A percentile compares a stretch with the other conserved stretches of the same genome.
These are phyloP conservation scores for Platanthera zijinensis DNA, from an alignment of 106 monocot species.

Conservation along the genomic window DNA sequence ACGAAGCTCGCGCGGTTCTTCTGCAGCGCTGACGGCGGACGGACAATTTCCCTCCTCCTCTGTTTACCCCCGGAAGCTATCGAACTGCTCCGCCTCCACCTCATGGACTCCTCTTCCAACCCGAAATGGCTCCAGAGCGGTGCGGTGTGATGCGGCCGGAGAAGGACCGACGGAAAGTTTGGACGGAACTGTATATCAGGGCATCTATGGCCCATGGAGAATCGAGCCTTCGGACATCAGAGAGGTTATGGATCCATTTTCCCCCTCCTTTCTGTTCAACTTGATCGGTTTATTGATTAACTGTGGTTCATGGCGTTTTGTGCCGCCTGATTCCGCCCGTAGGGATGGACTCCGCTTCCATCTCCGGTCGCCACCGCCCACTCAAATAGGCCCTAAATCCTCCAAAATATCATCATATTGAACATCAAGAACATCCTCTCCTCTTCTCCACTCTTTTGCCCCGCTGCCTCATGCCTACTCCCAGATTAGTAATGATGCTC, in stretches of 20 bases:
- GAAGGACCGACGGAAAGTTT: constrained; percentile 14
- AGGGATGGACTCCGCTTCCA: no score
- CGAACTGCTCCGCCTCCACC: not conserved
- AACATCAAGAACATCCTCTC: no score
- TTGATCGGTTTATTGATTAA: not conserved
- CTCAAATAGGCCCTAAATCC: no score
- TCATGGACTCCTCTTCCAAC: not conserved
- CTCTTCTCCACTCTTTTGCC: no score
- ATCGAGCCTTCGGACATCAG: constrained; percentile 70
- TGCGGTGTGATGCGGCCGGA: constrained; percentile 30
- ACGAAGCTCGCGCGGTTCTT: not conserved
- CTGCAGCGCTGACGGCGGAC: not conserved
- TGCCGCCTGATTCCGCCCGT: no score
- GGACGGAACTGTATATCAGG: constrained; percentile 44
- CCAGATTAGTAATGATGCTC: no score
- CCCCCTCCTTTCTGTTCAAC: not conserved
- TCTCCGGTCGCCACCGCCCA: no score
- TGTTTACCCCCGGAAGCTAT: not conserved
- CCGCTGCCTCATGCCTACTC: no score
- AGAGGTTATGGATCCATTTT: constrained; percentile 33
- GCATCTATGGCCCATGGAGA: constrained; percentile 82
- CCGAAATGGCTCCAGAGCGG: constrained; percentile 14
- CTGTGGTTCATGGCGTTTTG: no score
- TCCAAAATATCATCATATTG: no score
- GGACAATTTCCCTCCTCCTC: not conserved